Conservation (phyloP, 2,329 filamentous ascomycete genomes). For the Pyrenophora graminea region DNA sequence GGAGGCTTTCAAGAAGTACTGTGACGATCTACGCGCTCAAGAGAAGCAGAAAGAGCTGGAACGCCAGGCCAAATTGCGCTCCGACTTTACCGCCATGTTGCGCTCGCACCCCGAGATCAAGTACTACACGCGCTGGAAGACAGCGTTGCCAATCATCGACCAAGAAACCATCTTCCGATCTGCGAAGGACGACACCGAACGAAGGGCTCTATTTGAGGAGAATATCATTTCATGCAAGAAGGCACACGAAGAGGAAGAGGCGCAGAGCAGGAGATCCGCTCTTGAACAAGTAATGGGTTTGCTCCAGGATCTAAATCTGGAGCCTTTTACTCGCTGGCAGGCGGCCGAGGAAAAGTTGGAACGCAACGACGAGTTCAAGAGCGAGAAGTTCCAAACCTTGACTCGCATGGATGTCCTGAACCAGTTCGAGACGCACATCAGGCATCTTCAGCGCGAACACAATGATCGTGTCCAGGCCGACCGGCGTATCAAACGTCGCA, state of each 20-base stretch:
- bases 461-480: conserved; percentile 89
- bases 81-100: conserved; percentile 95
- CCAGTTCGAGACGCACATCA: conserved; percentile 94
- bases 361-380: conserved; percentile 74
- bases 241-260: conserved; percentile 75
- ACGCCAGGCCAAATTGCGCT: conserved; percentile 84
- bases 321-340: conserved; percentile 93
- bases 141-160: conserved; percentile 89
- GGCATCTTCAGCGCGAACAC: conserved; percentile 83
- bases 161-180: conserved; percentile 94
- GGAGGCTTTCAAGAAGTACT: conserved; percentile 92
- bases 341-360: conserved; percentile 85
- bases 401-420: conserved; percentile 88
- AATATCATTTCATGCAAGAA: conserved; percentile 87
- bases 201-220: conserved; percentile 88
- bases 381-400: conserved; percentile 80
- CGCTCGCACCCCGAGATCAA: conserved; percentile 96
- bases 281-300: conserved; percentile 82
- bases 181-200: conserved; percentile 83
- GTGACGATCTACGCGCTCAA: conserved; percentile 83
- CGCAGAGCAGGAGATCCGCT: conserved; percentile 72
- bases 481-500: conserved; percentile 77
- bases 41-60: conserved; percentile 96
- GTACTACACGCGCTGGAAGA: conserved; percentile 96
- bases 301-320: conserved; percentile 77